Evolutionary conservation across 805 yeast genomes (phyloP), one percentile per base, ranked within the genome.

Genomic region (Komagataella pseudopastoris): DNA sequence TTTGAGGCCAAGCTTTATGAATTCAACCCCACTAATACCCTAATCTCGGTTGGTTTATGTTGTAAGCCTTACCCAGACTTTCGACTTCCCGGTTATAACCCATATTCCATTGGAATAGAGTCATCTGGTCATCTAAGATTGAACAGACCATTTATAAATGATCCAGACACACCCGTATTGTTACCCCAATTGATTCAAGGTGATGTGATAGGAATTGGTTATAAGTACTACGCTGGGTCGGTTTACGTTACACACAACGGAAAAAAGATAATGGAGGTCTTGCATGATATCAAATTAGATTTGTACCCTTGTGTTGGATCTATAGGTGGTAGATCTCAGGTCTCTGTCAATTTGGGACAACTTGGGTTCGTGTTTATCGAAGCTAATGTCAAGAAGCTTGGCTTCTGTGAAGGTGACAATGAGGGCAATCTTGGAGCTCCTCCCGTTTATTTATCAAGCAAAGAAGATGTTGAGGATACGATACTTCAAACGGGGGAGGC

Each of bases 341-440:
- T 76, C 60, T 54, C 77, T 63, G 69, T 80, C 68, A 56, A 73
- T 70, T 56, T 93, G 53, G 99, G 99, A 16, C 93, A 87, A 58
- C 75, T 81, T 52, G 97, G 96, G 2, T 89, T 79, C 67, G 96
- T 90, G 2, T 88, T 77, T 60, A 87, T 90, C 49, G 96, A 90
- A 62, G 96, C 88, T 1, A 88, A 89, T 62, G 82, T 78, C 14
- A 66, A 78, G 52, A 77, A 76, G 59, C 71, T 76, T 51, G 83
- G 82, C 4, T 78, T 78, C 55, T 74, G 80, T 53, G 75, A 79
- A 22, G 71, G 71, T 30, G 72, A 71, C 50, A 68, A 68, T 53
- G 71, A 68, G 51, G 72, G 71, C 2, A 52, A 57, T 6, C 60
- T 68, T 30, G 72, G 72, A 12, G 71, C 72, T 2, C 72, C 72